These are phyloP conservation scores for Boletus sp. DNA, from an alignment of 1,284 basidiomycete genomes.

Conservation along the genomic window DNA sequence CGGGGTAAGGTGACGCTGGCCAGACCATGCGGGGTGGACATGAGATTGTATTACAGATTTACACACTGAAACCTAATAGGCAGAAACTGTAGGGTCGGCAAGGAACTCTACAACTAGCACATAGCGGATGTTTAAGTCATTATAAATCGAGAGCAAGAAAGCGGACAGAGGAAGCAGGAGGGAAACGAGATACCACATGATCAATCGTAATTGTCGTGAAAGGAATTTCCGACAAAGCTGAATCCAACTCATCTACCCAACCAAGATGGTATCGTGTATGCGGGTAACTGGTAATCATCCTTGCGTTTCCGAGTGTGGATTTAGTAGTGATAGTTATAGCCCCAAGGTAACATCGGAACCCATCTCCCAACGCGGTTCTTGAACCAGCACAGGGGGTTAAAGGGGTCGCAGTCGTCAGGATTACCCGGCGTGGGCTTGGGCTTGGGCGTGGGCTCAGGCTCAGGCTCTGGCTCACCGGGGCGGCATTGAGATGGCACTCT, in stretches of 20 bases:
- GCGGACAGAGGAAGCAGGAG: background rate
- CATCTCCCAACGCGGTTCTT: constrained; percentile 23
- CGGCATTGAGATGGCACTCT: constrained; percentile 29
- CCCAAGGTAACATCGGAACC: constrained; percentile 27
- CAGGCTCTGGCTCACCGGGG: constrained; percentile 20
- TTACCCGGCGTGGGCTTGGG: constrained; percentile 31
- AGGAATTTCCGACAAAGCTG: constrained; percentile 7
- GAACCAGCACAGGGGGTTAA: constrained; percentile 30
- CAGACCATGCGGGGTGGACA: too few species aligned
- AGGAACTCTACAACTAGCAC: background rate
- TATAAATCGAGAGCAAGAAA: constrained; percentile 15
- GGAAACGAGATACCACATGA: constrained; percentile 3
- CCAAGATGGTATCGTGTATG: constrained; percentile 21
- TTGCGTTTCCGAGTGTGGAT: constrained; percentile 10
- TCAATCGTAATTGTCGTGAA: constrained; percentile 1
- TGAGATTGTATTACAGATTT: too few species aligned
- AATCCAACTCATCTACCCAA: constrained; percentile 13
- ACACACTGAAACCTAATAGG: too few species aligned
- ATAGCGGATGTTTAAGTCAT: constrained; percentile 12
- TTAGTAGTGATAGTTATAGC: constrained; percentile 26
- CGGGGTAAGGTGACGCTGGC: too few species aligned
- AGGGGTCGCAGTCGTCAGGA: constrained; percentile 30
- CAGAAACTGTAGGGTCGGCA: too few species aligned
- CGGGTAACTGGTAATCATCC: constrained; percentile 14
- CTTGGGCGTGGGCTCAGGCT: constrained; percentile 26